phyloP scores from a whole-genome alignment of 495 filamentous ascomycete species.

The Lichina pygmaea region DNA sequence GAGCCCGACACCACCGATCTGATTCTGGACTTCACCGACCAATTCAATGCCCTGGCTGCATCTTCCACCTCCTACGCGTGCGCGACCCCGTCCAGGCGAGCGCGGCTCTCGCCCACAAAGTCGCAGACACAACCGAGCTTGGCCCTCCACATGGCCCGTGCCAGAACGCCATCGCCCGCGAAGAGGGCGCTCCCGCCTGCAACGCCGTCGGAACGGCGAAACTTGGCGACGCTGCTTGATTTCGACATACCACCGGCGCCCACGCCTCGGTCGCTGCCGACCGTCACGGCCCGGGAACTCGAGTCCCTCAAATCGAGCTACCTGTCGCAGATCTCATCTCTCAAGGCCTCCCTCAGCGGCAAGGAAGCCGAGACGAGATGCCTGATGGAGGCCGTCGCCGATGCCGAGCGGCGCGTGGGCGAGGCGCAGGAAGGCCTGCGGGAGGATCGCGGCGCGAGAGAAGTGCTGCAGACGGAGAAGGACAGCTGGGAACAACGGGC shows the following conservation, averaged over 20 bases:
- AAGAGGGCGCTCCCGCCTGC: conserved; percentile 12
- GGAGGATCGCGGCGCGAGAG: conserved; percentile 39
- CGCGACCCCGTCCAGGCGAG: conserved; percentile 13
- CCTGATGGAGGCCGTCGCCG: conserved; percentile 59
- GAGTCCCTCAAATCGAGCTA: conserved; percentile 76
- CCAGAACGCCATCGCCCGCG: conserved; percentile 17
- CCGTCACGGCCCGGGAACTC: conserved; percentile 72
- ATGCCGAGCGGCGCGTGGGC: conserved; percentile 78
- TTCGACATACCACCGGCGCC: conserved; percentile 78
- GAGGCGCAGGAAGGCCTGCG: conserved; percentile 57
- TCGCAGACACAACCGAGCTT: conserved; percentile 17
- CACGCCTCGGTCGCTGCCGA: conserved; percentile 75
- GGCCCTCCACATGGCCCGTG: conserved; percentile 15
- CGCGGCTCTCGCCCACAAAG: conserved; percentile 18
- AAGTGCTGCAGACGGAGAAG: conserved; percentile 47
- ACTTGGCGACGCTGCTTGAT: conserved; percentile 46
- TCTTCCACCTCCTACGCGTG: conserved; percentile 6
- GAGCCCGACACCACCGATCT: conserved; percentile 37
- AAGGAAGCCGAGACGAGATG: conserved; percentile 71
- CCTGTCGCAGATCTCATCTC: conserved; percentile 65
- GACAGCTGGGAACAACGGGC: conserved; percentile 60
- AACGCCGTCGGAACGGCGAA: conserved; percentile 20
- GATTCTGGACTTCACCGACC: conserved; percentile 58
- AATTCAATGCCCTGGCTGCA: conserved; percentile 28
- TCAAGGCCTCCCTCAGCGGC: conserved; percentile 69